Evolutionary conservation across 2,329 filamentous ascomycete species (phyloP), one percentile per base, ranked within the genome.

Genomic region (Ophiostoma ips): DNA sequence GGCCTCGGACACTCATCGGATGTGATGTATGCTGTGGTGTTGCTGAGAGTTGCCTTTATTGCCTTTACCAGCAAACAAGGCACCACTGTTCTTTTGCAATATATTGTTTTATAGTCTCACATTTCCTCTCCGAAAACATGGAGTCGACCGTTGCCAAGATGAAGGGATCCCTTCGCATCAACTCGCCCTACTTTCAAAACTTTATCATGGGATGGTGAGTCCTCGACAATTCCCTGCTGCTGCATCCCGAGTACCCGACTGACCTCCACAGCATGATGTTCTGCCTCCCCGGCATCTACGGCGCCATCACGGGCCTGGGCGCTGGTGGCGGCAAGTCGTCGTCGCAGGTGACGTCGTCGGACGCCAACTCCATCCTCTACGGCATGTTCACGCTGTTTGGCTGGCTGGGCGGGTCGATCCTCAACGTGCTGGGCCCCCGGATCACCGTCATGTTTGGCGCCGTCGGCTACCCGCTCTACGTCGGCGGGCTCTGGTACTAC

Each of bases 201-300:
- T 15, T 41, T 28, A 11, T 41, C 9, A 41, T 41, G 38, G 38
- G 38, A 41, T 41, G 38, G 38, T 41, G 24, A 6, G 38, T 41
- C 15, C n/a, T n/a, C n/a, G n/a, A n/a, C 10, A 7, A 66, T 70
- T 5, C 24, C 24, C 24, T 28, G 24, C 24, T 28, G 8, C 5
- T 4, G 24, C n/a, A n/a, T n/a, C n/a, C 24, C 24, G 8, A 28
- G 24, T 5, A 5, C 8, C 5, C 24, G 5, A 8, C 24, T 28
- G 24, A 28, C 24, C 24, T 5, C 24, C 2, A n/a, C n/a, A 71
- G 72, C 9, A 51, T 43, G 12, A 36, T 51, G 13, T 52, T 52
- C 15, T 52, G 50, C 21, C 44, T 44, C 5, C 51, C 51, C 11
- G 51, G 51, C 15, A 53, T 38, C 16, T 52, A 52, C 13, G 31